Percentiles rank a stretch among this genome's conserved stretches.
Evolutionary conservation across 192 early-diverging fungal genomes (phyloP).

Genomic region (Backusella tuberculispora): DNA sequence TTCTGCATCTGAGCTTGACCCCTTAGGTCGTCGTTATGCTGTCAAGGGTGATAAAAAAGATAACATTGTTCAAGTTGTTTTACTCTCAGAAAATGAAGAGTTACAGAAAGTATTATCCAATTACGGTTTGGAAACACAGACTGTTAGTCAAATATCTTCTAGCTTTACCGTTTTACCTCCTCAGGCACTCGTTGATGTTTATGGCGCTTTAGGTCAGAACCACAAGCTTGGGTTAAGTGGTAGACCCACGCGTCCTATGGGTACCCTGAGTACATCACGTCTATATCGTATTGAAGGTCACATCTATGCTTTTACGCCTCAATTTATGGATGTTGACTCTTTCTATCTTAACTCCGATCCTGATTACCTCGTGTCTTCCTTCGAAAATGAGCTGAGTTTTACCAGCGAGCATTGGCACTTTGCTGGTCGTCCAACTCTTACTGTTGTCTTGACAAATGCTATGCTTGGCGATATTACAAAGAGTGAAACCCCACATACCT

Average conservation of each 20-base stretch:
- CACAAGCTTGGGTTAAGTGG: constrained; percentile 78
- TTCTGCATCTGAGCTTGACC: constrained; percentile 80
- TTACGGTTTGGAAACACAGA: constrained; percentile 83
- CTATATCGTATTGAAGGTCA: constrained; percentile 84
- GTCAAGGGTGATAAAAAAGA: constrained; percentile 53
- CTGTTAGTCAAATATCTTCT: constrained; percentile 67
- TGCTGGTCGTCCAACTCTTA: constrained; percentile 80
- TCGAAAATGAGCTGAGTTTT: constrained; percentile 79
- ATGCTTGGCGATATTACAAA: constrained; percentile 73
- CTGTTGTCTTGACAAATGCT: constrained; percentile 71
- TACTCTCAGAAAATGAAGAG: constrained; percentile 73
- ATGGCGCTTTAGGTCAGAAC: constrained; percentile 72
- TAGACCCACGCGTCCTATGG: constrained; percentile 76
- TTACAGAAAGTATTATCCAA: constrained; percentile 71
- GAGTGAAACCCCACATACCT: constrained; percentile 31
- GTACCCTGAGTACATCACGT: constrained; percentile 77
- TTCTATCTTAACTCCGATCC: constrained; percentile 87
- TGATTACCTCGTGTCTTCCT: constrained; percentile 77
- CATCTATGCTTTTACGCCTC: constrained; percentile 82
- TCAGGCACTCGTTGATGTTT: constrained; percentile 78
- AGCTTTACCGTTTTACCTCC: constrained; percentile 70
- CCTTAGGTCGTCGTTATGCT: constrained; percentile 73
- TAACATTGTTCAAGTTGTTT: constrained; percentile 79
- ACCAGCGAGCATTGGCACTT: constrained; percentile 73
- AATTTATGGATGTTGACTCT: constrained; percentile 87